phyloP scores from a whole-genome alignment of 2,329 filamentous ascomycete genomes.

The Penicillium sp. region DNA sequence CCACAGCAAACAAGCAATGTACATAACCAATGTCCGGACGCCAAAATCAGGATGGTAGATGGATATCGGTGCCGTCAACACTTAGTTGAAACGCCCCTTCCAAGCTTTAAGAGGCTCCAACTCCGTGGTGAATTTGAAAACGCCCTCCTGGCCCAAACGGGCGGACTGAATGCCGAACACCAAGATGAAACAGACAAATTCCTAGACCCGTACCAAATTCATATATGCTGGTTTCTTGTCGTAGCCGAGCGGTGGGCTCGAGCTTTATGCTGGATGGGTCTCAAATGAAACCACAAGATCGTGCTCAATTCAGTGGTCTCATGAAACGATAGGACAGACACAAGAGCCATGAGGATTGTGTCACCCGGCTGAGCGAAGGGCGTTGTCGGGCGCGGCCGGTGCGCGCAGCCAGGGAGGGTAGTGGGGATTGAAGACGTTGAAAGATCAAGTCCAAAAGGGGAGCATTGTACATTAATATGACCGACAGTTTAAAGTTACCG shows the following conservation, averaged over 20 bases:
- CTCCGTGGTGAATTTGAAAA: background rate
- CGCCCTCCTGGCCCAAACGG: conserved; percentile 4
- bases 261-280: conserved; percentile 2
- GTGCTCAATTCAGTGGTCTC: background rate
- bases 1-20: conserved; percentile 7
- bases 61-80: background rate
- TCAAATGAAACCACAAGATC: background rate
- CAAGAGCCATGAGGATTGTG: conserved; percentile 15
- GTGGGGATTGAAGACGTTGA: background rate
- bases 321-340: conserved; percentile 13
- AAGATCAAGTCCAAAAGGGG: background rate
- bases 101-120: background rate
- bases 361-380: background rate
- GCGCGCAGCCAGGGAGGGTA: background rate
- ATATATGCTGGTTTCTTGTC: conserved; percentile 8
- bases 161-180: background rate
- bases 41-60: conserved; percentile 4
- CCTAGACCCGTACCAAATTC: conserved; percentile 2
- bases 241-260: conserved; percentile 8
- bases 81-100: background rate
- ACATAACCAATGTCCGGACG: conserved; percentile 7
- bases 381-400: background rate
- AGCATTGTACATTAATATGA: background rate
- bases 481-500: background rate
- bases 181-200: background rate